Evolutionary conservation across 352 stramenopile species (phyloP), one percentile per base, ranked within the genome.

Genomic region (Pythium diclinum): DNA sequence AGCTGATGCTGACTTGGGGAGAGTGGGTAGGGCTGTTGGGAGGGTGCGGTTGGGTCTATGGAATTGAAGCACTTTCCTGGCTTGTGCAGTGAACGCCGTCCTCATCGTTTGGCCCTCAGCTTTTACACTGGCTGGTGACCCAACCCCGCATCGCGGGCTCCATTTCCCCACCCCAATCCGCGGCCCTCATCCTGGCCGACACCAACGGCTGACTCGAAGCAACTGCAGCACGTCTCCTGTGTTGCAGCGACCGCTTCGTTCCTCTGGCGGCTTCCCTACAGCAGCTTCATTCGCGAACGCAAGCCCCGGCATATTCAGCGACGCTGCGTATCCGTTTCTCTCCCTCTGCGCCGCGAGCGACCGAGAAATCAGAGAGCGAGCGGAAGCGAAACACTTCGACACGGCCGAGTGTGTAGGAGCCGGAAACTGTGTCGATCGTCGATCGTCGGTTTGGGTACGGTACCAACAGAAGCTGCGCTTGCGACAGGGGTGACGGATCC

Each of bases 81-180:
- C 65, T 40, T 40, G 59, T 67, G 65, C 65, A 42, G 63, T 60
- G 65, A 67, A 60, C 52, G 36, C 13, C 14, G 32, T 58, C 38
- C 32, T 36, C 17, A 28, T n/a, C 21, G 6, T 28, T 58, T 49
- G 42, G 44, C 19, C 44, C 44, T 51, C n/a, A 4, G 44, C 44
- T 30, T 51, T 51, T 51, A 51, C 44, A 19, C 17, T 51, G 44
- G 44, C 44, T 51, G 44, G 44, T 51, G 44, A 21, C 44, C 44
- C 44, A 1, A 51, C 44, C 44, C 44, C 44, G 44, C 44, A 47
- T 23, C 44, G 44, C 5, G 8, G 44, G 17, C 21, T 30, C 17
- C 2, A 9, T 30, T 51, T 51, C 44, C 44, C 44, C 44, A 51
- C 17, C 19, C 44, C 44, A 51, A 51, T 51, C 21, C 44, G 17